These are phyloP conservation scores for Cordyceps cicadae DNA, from an alignment of 2,329 filamentous ascomycete genomes.

Conservation along the genomic window DNA sequence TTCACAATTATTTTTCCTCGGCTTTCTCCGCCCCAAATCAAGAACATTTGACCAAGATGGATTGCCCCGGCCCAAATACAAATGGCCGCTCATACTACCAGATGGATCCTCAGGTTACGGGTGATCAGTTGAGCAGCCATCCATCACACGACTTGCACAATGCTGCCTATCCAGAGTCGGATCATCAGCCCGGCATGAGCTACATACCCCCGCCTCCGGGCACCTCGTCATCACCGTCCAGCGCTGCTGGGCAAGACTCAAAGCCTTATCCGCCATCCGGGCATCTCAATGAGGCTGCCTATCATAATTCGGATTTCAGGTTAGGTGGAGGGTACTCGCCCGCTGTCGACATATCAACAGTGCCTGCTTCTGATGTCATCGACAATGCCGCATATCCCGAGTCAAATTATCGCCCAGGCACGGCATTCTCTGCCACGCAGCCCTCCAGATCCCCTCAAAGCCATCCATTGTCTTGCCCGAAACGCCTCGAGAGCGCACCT, in stretches of 20 bases:
- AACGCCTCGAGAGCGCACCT: neutral
- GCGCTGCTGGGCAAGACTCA: neutral
- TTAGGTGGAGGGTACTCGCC: neutral
- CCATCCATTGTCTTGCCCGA: neutral
- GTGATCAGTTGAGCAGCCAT: conserved; percentile 7
- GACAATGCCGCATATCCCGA: conserved; percentile 2
- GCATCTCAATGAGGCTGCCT: neutral
- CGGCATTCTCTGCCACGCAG: neutral
- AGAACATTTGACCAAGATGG: too few relatives aligned
- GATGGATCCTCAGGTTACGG: conserved; percentile 2
- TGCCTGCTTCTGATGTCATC: neutral
- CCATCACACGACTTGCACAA: conserved; percentile 1
- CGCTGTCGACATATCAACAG: neutral
- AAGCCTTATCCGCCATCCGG: neutral
- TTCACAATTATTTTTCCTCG: too few relatives aligned
- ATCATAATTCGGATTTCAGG: neutral
- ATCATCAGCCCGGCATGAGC: neutral
- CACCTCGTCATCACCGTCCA: neutral
- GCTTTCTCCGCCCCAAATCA: too few relatives aligned
- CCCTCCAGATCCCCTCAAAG: neutral
- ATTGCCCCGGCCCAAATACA: too few relatives aligned
- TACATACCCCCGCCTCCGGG: neutral
- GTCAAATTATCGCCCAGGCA: conserved; percentile 3
- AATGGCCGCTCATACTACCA: neutral
- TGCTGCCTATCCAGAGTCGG: conserved; percentile 6